These are phyloP conservation scores for Syzygium malaccense DNA, from an alignment of 441 rosid genomes.

Conservation along the genomic window DNA sequence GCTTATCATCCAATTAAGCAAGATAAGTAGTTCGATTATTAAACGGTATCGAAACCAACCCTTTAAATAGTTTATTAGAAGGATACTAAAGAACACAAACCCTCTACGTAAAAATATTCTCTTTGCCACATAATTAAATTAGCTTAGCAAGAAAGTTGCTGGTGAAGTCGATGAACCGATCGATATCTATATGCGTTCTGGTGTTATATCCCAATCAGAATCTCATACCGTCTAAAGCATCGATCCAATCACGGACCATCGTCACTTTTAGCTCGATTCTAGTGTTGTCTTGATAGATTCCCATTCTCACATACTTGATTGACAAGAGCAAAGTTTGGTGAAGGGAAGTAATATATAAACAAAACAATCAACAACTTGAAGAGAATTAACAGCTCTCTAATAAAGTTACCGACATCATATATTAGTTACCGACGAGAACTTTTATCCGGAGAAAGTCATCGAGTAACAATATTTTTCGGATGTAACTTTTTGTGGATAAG, in stretches of 20 bases:
- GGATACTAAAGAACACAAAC: no score
- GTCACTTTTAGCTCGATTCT: background rate
- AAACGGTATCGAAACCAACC: background rate
- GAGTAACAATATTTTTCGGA: no score
- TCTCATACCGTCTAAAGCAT: background rate
- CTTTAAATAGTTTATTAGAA: background rate
- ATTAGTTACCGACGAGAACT: no score
- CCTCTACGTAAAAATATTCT: no score
- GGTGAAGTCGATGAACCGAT: background rate
- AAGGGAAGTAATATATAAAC: no score
- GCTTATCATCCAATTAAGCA: background rate
- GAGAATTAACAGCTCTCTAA: no score
- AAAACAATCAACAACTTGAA: no score
- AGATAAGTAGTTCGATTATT: background rate
- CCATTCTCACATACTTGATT: background rate
- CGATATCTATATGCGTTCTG: background rate
- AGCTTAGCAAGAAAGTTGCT: background rate
- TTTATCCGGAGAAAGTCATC: no score
- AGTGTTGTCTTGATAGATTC: background rate
- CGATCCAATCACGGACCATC: background rate
- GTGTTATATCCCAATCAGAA: background rate
- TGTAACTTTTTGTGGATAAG: no score
- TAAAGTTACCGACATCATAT: no score
- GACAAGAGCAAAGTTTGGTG: no score
- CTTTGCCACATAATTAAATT: no score